Evolutionary conservation across 2,329 filamentous ascomycete species (phyloP).

Genomic region (Hymenoscyphus infarciens): DNA sequence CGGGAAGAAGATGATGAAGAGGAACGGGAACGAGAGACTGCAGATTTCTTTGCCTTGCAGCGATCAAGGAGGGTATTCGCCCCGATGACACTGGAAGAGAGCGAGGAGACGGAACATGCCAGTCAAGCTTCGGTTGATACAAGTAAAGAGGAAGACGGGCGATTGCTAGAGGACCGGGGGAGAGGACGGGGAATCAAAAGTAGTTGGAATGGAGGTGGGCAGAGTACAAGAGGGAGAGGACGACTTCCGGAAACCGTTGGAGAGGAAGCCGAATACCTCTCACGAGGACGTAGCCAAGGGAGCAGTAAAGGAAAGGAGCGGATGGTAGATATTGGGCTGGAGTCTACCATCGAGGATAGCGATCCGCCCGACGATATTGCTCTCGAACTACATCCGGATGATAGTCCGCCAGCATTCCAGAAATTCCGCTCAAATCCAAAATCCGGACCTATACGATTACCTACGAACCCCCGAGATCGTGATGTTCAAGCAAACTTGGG

Average conservation of each 20-base stretch:
- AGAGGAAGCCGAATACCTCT: constrained; percentile 38
- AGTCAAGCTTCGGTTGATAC: constrained; percentile 54
- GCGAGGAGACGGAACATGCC: constrained; percentile 75
- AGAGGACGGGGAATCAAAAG: constrained; percentile 53
- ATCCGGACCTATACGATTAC: constrained; percentile 32
- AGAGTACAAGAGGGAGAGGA: constrained; percentile 31
- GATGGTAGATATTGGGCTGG: constrained; percentile 85
- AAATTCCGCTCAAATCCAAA: constrained; percentile 43
- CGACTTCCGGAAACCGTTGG: constrained; percentile 29
- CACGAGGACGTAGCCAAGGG: constrained; percentile 28
- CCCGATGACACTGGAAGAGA: constrained; percentile 77
- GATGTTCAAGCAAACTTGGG: constrained; percentile 26
- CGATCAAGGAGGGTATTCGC: constrained; percentile 85
- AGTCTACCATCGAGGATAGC: constrained; percentile 59
- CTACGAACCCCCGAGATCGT: constrained; percentile 22
- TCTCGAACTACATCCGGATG: constrained; percentile 49
- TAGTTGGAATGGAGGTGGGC: constrained; percentile 55
- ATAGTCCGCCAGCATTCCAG: constrained; percentile 60
- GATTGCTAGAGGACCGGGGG: constrained; percentile 45
- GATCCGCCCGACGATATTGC: constrained; percentile 58
- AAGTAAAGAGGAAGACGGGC: constrained; percentile 46
- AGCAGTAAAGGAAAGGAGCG: constrained; percentile 54
- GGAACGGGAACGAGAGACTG: constrained; percentile 84
- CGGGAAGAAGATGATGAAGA: constrained; percentile 91
- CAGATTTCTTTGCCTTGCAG: constrained; percentile 91